Evolutionary conservation across 2,329 filamentous ascomycete genomes (phyloP).

Genomic region (Fusarium sp.): DNA sequence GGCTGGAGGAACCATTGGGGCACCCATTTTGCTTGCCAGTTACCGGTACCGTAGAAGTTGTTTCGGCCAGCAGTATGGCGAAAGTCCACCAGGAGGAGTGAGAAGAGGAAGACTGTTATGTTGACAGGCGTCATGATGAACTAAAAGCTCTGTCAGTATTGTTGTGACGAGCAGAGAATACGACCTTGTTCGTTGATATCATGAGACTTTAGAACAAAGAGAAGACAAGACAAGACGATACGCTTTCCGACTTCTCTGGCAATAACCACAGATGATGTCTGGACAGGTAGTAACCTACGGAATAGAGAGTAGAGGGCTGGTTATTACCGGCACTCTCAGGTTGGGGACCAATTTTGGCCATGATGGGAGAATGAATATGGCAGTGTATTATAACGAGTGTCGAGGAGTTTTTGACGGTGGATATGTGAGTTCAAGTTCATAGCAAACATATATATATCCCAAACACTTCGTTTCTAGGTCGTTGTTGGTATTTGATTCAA

Average conservation of each 20-base stretch:
- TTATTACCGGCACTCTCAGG: slow-evolving; percentile 12
- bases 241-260: not conserved
- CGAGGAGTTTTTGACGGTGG: not conserved
- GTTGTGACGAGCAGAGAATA: not conserved
- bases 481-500: not conserved
- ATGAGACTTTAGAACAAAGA: not conserved
- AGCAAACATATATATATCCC: not conserved
- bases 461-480: not conserved
- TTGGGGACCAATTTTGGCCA: slow-evolving; percentile 13
- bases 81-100: slow-evolving; percentile 69
- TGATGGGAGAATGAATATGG: not conserved
- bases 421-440: not conserved
- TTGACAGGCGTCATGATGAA: slow-evolving; percentile 68
- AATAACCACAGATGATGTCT: not conserved
- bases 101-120: slow-evolving; percentile 71
- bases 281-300: slow-evolving; percentile 27
- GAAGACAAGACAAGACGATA: not conserved
- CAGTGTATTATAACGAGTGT: not conserved
- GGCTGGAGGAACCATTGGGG: slow-evolving; percentile 47
- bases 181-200: not conserved
- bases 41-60: slow-evolving; percentile 45
- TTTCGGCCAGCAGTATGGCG: slow-evolving; percentile 62
- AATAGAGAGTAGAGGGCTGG: slow-evolving; percentile 39
- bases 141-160: slow-evolving; percentile 41
- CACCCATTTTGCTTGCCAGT: slow-evolving; percentile 41